Evolutionary conservation across 225 moss, liverwort and hornwort species (phyloP), one percentile per base, ranked within the genome.

Genomic region (Thuidium tamariscinum): DNA sequence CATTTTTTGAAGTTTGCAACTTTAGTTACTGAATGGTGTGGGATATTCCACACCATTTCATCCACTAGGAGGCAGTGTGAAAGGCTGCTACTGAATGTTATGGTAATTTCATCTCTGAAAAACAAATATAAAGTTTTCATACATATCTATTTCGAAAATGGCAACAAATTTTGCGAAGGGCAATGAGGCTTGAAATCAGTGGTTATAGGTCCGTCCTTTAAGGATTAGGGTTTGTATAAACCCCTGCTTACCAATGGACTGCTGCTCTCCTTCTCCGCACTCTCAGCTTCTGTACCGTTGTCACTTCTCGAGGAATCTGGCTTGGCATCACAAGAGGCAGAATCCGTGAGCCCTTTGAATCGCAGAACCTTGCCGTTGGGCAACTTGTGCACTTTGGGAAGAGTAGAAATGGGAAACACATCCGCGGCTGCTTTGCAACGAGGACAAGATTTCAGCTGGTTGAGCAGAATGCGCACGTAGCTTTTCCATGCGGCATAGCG

Each of bases 321-420:
- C 30, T 59, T 59, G 59, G 2, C 5, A 12, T 79, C 20, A 8
- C 12, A 5, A 0, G 13, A 9, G 0, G 13, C 3, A 11, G 6
- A 30, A 3, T 5, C 19, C 0, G 19, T 18, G 7, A 85, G 74
- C 27, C 74, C 62, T 74, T 88, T 88, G 13, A 90, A 90, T 4
- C 77, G 15, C 22, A 88, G 5, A 13, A 84, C 62, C 61, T 88
- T 88, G 34, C 84, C 86, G 8, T 71, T 71, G 2, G 86, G 56
- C 70, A 88, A 21, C 26, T 41, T 84, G 34, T 88, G 70, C 29
- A 63, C 71, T 83, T 83, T 81, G 21, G 88, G 80, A 51, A 88
- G 68, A 48, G 54, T 4, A 5, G 83, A 46, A 29, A 83, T 32
- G 48, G 83, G 88, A 64, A 88, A 86, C 18, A 56, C 64, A 46